A percentile compares a stretch with the other conserved stretches of the same genome.
Conservation (phyloP, 2,329 filamentous ascomycete genomes). For the Aspergillus pseudoglaucus region DNA sequence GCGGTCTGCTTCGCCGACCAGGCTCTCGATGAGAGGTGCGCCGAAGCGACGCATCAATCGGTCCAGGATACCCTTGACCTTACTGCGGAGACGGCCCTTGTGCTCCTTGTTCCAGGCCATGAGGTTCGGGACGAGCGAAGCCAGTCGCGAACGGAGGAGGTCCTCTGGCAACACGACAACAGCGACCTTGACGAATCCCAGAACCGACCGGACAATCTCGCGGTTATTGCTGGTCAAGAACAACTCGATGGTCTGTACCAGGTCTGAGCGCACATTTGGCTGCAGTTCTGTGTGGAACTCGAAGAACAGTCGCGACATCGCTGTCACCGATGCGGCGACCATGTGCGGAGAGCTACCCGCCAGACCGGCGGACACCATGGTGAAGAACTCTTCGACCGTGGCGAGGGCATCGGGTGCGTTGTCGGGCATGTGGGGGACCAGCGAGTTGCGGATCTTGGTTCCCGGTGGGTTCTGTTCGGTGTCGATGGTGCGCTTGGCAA, state of each 20-base stretch:
- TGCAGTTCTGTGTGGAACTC: conserved; percentile 72
- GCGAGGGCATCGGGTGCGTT: conserved; percentile 72
- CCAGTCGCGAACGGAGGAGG: conserved; percentile 70
- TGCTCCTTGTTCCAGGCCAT: conserved; percentile 98
- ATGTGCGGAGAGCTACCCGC: conserved; percentile 91
- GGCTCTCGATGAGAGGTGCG: conserved; percentile 67
- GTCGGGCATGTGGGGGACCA: conserved; percentile 78
- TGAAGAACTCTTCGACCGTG: conserved; percentile 90
- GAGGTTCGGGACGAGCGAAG: conserved; percentile 75
- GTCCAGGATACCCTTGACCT: conserved; percentile 97
- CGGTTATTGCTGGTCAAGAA: conserved; percentile 95
- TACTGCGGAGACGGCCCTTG: conserved; percentile 92
- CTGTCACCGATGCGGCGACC: conserved; percentile 95
- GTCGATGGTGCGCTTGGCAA: conserved; percentile 75
- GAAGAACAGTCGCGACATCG: conserved; percentile 85
- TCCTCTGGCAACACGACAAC: conserved; percentile 76
- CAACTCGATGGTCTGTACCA: conserved; percentile 91
- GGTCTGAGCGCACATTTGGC: conserved; percentile 65
- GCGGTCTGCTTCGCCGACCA: conserved; percentile 77
- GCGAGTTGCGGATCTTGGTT: conserved; percentile 76
- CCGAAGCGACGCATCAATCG: conserved; percentile 89
- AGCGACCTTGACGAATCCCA: conserved; percentile 95
- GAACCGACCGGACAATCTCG: conserved; percentile 88
- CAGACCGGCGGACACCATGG: conserved; percentile 94
- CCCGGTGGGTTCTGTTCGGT: conserved; percentile 49